Percentiles rank a stretch among this genome's conserved stretches.
Conservation (phyloP, 345 rosid species). For the Eucalyptus grandis region DNA sequence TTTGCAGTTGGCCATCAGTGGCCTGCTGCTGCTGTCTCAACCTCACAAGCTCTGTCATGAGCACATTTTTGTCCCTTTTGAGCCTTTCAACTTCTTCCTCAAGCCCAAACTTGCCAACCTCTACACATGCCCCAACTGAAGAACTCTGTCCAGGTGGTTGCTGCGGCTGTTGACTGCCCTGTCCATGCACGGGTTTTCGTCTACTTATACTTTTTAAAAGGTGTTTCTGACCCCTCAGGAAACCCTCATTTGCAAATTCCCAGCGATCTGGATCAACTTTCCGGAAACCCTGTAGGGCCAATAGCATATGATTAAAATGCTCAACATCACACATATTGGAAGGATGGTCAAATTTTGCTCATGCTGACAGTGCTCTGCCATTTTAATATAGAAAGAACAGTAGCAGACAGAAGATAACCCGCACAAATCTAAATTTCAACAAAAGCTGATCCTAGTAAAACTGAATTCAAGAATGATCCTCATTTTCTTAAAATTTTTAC, state of each 20-base stretch:
- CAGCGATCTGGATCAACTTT: constrained; percentile 98
- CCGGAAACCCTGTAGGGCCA: constrained; percentile 68
- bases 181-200: constrained; percentile 81
- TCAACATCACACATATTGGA: not conserved
- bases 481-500: not conserved
- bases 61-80: constrained; percentile 96
- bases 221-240: constrained; percentile 90
- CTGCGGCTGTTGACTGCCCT: constrained; percentile 48
- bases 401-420: not conserved
- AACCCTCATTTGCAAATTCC: constrained; percentile 96
- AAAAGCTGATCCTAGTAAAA: not conserved
- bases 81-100: constrained; percentile 97
- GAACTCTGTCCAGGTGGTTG: constrained; percentile 59
- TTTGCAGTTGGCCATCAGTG: constrained; percentile 79
- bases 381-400: not conserved
- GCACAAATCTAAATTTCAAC: not conserved
- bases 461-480: not conserved
- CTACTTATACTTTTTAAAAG: constrained; percentile 62
- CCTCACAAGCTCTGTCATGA: constrained; percentile 95
- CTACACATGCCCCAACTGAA: constrained; percentile 84
- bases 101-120: constrained; percentile 97
- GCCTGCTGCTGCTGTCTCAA: constrained; percentile 93
- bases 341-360: not conserved
- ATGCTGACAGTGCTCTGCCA: not conserved
- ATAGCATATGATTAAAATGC: not conserved